Base-by-base conservation (phyloP, 495 filamentous ascomycete species). In the Venustampulla echinocandica region DNA sequence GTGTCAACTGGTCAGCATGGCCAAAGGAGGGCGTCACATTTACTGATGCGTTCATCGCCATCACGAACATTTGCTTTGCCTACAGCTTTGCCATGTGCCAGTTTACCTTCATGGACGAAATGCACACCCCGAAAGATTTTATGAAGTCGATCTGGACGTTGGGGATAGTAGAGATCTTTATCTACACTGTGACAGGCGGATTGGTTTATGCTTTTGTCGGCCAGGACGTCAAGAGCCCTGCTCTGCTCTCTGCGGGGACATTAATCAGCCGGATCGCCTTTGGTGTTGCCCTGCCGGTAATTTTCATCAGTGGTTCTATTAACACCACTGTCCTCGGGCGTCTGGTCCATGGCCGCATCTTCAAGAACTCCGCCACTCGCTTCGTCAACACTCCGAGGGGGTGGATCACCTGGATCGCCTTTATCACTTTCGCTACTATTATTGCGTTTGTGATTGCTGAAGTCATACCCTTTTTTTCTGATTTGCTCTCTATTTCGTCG, bases 51-150 rank as follows among this genome's bases (percentile, higher is more conserved):
- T 75, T 88, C 56, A 71, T 82, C 35, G 80, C 79, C 5, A 72
- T 85, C 25, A 77, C 76, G 49, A 87, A 87, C 64, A 84, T 88
- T 36, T 75, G 85, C 44, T 85, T 90, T 50, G 82, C 85, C 27
- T 82, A 78, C 64, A 18, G 17, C 52, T 81, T 69, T 68, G 81
- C 50, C 71, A 85, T 70, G 67, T 85, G 59, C 73, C 80, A 57
- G 80, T 87, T 90, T 68, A 75, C 70, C 46, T 80, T 90, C 57
- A 83, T 86, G 57, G 76, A 81, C 47, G 85, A 90, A 61, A 82
- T 90, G 74, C 75, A 81, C 55, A 71, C 75, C 0, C 84, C 83
- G 1, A 55, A 63, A 33, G 77, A 85, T 55, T 86, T 76, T 56
- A 67, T 70, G 45, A 85, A 84, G 66, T 73, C 84, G 1, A 73